Evolutionary conservation across 768 basidiomycete genomes (phyloP).

Genomic region (Russula virescens): DNA sequence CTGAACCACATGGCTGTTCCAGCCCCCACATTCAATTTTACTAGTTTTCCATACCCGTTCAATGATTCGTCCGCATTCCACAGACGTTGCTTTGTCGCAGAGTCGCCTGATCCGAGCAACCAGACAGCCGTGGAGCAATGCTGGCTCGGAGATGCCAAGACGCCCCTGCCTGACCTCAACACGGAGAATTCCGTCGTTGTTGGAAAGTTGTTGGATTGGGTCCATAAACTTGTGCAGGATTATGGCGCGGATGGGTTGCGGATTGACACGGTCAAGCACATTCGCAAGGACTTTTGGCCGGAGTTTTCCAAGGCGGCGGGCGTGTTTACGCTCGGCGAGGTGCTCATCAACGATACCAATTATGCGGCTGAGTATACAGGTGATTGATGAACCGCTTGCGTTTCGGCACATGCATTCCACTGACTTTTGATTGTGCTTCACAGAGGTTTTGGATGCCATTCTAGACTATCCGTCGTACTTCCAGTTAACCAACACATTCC

Average conservation of each 20-base stretch:
- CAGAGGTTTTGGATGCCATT: slow-evolving; percentile 41
- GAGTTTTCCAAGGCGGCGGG: slow-evolving; percentile 43
- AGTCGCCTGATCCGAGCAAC: slow-evolving; percentile 33
- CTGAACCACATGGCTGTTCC: slow-evolving; percentile 53
- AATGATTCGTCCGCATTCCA: slow-evolving; percentile 36
- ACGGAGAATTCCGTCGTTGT: slow-evolving; percentile 47
- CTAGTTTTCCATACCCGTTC: slow-evolving; percentile 32
- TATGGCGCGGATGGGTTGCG: slow-evolving; percentile 52
- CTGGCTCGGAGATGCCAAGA: slow-evolving; percentile 50
- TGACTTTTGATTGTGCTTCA: neutral
- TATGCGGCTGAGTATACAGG: slow-evolving; percentile 40
- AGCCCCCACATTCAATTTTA: slow-evolving; percentile 26
- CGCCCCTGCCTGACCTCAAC: slow-evolving; percentile 55
- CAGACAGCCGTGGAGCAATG: slow-evolving; percentile 49
- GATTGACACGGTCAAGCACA: slow-evolving; percentile 56
- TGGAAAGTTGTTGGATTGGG: slow-evolving; percentile 42
- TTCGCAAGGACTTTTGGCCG: slow-evolving; percentile 50
- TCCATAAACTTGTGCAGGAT: slow-evolving; percentile 39
- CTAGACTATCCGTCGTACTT: slow-evolving; percentile 49
- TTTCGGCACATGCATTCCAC: neutral
- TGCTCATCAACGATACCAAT: slow-evolving; percentile 38
- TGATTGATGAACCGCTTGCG: slow-evolving; percentile 25
- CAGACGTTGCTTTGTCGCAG: slow-evolving; percentile 36
- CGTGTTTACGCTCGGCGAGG: slow-evolving; percentile 53
- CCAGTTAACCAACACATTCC: slow-evolving; percentile 38